These are phyloP conservation scores for Xylariaceae sp. DNA, from an alignment of 2,329 filamentous ascomycete genomes.

Conservation along the genomic window DNA sequence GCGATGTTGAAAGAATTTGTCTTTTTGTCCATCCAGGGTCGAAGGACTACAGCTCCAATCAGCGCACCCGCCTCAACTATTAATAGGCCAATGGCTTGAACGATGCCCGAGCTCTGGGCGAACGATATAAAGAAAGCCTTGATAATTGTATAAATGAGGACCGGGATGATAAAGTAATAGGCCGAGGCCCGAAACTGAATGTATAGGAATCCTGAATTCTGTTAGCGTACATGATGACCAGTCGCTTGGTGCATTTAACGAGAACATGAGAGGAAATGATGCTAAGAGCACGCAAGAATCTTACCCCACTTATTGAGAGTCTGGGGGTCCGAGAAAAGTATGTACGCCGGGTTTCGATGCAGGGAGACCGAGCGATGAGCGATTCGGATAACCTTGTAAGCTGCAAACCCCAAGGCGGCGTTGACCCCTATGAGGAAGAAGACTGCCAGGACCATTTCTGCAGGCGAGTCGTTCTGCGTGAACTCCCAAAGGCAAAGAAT, in stretches of 20 bases:
- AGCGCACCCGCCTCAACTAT: slow-evolving; percentile 77
- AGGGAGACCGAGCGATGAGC: slow-evolving; percentile 83
- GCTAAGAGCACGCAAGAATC: no score
- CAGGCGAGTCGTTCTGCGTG: slow-evolving; percentile 77
- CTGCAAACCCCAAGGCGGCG: slow-evolving; percentile 76
- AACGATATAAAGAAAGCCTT: slow-evolving; percentile 89
- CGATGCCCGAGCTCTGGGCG: slow-evolving; percentile 63
- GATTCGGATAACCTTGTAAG: slow-evolving; percentile 83
- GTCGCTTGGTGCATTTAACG: no score
- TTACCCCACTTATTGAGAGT: slow-evolving; percentile 83
- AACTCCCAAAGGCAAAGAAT: slow-evolving; percentile 94
- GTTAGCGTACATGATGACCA: background rate
- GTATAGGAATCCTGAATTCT: slow-evolving; percentile 72
- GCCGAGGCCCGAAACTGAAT: slow-evolving; percentile 94
- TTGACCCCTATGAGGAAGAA: slow-evolving; percentile 84
- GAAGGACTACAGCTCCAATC: slow-evolving; percentile 72
- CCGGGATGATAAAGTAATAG: slow-evolving; percentile 88
- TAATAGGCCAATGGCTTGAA: slow-evolving; percentile 77
- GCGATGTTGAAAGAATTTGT: slow-evolving; percentile 96
- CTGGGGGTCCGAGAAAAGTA: slow-evolving; percentile 92
- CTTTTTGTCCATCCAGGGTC: slow-evolving; percentile 98
- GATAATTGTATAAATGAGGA: slow-evolving; percentile 73
- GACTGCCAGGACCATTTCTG: slow-evolving; percentile 79
- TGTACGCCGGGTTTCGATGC: slow-evolving; percentile 96
- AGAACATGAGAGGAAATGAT: no score